phyloP scores from a whole-genome alignment of 2,329 filamentous ascomycete genomes.

The Septoria petroselini region DNA sequence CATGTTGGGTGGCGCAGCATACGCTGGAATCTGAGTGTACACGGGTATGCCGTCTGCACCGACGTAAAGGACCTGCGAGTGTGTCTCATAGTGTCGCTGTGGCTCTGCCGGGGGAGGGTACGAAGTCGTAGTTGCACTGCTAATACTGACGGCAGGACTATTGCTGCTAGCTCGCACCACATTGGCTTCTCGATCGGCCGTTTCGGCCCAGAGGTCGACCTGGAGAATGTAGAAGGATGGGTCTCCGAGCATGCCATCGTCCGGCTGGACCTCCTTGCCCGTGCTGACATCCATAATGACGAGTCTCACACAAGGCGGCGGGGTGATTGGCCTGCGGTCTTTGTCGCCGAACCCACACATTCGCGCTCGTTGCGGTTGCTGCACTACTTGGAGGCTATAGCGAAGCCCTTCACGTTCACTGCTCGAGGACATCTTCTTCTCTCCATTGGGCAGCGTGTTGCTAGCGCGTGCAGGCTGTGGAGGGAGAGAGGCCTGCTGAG shows the following conservation, averaged over 20 bases:
- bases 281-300: constrained; percentile 72
- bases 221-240: constrained; percentile 49
- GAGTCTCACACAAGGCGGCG: constrained; percentile 84
- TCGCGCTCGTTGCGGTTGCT: constrained; percentile 87
- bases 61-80: constrained; percentile 22
- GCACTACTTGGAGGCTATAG: constrained; percentile 59
- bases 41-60: constrained; percentile 23
- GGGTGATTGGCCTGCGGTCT: constrained; percentile 94
- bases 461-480: constrained; percentile 17
- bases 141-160: constrained; percentile 68
- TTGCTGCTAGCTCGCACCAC: constrained; percentile 63
- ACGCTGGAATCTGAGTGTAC: constrained; percentile 26
- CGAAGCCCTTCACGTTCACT: constrained; percentile 24
- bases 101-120: constrained; percentile 58
- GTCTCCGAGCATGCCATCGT: constrained; percentile 61
- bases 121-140: constrained; percentile 73
- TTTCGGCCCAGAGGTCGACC: constrained; percentile 65
- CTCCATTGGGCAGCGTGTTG: constrained; percentile 10
- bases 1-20: constrained; percentile 18
- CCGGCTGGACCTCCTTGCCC: constrained; percentile 75
- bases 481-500: constrained; percentile 19
- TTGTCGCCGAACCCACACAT: constrained; percentile 99
- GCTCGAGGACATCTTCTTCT: constrained; percentile 23
- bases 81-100: constrained; percentile 21
- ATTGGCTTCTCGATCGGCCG: constrained; percentile 62